Evolutionary conservation across 2,329 filamentous ascomycete genomes (phyloP), one percentile per base, ranked within the genome.

Genomic region (Neodidymelliopsis sp.): DNA sequence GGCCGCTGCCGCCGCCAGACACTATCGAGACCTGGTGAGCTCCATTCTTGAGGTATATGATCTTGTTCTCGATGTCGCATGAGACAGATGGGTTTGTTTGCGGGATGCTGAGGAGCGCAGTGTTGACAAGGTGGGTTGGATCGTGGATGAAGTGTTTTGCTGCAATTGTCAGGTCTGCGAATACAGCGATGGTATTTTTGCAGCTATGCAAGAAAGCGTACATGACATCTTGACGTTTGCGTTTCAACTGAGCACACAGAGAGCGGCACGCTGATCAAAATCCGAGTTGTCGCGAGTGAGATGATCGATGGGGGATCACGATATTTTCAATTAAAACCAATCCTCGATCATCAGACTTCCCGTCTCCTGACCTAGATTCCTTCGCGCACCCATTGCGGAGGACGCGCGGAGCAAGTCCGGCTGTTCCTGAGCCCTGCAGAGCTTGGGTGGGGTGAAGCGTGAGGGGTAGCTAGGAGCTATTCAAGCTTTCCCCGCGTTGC

Each of bases 141-240:
- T 95, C 89, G 72, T 91, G 86, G 79, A 96, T 85, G 79, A 97
- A 96, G 77, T 97, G 92, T 79, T 94, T 95, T 54, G 65, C 75
- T 75, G 49, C n/a, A 15, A 8, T 11, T 16, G 13, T 36, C 18
- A 25, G 39, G 4, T n/a, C n/a, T n/a, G n/a, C n/a, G n/a, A n/a
- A n/a, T n/a, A n/a, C n/a, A n/a, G n/a, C n/a, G n/a, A n/a, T n/a
- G n/a, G 11, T 20, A 2, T 1, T 27, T 11, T 22, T 19, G 41
- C 20, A 9, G 9, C 7, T 5, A 3, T 15, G 8, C 18, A 20
- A 4, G 16, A 19, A 9, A 6, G 3, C 34, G 2, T 39, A 53
- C 49, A 46, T 13, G 49, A 48, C 49, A 53, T 53, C 4, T 23
- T 40, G 23, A 15, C 16, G 18, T 15, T 10, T 18, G 19, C 19